phyloP scores from a whole-genome alignment of 2,329 filamentous ascomycete species.

The Diaporthe ilicicola region DNA sequence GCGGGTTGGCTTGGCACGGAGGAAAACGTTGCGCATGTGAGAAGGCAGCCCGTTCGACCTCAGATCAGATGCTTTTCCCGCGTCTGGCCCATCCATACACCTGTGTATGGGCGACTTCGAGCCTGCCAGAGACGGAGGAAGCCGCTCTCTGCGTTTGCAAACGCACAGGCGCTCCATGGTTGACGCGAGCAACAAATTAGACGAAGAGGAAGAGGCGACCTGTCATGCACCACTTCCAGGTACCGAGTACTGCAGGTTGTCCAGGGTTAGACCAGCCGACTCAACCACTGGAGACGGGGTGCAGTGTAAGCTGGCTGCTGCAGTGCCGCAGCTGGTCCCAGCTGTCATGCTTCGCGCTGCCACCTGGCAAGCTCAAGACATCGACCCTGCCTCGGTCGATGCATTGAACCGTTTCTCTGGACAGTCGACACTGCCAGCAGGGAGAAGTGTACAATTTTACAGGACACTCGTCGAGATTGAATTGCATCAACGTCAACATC shows the following conservation, averaged over 20 bases:
- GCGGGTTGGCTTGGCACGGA: slow-evolving; percentile 26
- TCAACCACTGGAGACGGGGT: background rate
- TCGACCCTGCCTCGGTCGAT: background rate
- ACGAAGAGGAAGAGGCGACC: background rate
- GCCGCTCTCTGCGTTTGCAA: slow-evolving; percentile 6
- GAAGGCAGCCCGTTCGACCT: slow-evolving; percentile 7
- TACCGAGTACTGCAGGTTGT: background rate
- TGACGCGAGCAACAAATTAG: too few species aligned
- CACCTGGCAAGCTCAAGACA: background rate
- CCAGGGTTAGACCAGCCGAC: too few species aligned
- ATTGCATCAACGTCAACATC: background rate
- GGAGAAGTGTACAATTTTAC: background rate
- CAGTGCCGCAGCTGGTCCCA: background rate
- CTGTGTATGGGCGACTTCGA: background rate
- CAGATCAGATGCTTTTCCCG: slow-evolving; percentile 7
- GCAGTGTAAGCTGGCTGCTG: background rate
- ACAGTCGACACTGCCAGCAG: background rate
- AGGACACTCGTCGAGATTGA: background rate
- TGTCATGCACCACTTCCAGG: background rate
- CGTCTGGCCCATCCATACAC: background rate
- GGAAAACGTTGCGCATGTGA: slow-evolving; percentile 17
- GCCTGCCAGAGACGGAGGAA: slow-evolving; percentile 2
- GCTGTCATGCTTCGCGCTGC: background rate
- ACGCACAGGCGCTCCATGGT: background rate
- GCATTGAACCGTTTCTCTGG: too few species aligned